These are phyloP conservation scores for Zygotorulaspora florentina DNA, from an alignment of 805 yeast species.

Conservation along the genomic window DNA sequence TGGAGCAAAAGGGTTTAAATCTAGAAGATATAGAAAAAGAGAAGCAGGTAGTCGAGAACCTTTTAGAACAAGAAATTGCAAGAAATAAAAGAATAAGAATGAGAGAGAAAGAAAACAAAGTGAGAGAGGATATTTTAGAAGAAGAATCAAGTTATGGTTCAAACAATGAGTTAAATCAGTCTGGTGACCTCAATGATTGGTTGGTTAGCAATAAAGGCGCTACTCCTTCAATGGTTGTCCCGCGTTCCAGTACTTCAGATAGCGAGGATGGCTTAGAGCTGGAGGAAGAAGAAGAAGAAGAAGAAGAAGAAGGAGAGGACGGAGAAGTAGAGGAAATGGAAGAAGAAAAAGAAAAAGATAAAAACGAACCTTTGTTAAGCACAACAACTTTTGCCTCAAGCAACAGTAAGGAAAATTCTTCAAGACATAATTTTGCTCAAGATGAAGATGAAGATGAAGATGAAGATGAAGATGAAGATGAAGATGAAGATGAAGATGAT, in stretches of 20 bases:
- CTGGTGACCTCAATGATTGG: background rate
- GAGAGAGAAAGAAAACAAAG: slow-evolving; percentile 36
- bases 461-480: slow-evolving; percentile 26
- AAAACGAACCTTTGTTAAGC: too few relatives aligned
- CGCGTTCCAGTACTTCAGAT: background rate
- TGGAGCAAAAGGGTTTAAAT: slow-evolving; percentile 43
- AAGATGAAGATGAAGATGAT: slow-evolving; percentile 29
- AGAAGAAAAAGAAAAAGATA: slow-evolving; percentile 22
- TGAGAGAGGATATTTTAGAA: slow-evolving; percentile 9
- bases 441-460: slow-evolving; percentile 17
- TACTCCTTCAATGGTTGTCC: background rate
- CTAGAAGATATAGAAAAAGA: slow-evolving; percentile 39
- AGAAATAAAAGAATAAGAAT: slow-evolving; percentile 44
- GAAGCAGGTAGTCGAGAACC: slow-evolving; percentile 31
- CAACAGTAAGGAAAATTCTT: too few relatives aligned
- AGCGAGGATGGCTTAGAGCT: slow-evolving; percentile 4
- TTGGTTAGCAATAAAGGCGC: background rate
- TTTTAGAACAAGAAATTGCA: slow-evolving; percentile 48
- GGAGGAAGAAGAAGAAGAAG: too few relatives aligned
- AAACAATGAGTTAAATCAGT: background rate
- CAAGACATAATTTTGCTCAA: too few relatives aligned
- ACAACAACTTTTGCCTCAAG: too few relatives aligned
- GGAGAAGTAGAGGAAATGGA: slow-evolving; percentile 8
- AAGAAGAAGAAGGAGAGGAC: slow-evolving; percentile 5
- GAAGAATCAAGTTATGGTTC: slow-evolving; percentile 16